These are phyloP conservation scores for Paecilomyces variotii DNA, from an alignment of 2,329 filamentous ascomycete species.

Conservation along the genomic window DNA sequence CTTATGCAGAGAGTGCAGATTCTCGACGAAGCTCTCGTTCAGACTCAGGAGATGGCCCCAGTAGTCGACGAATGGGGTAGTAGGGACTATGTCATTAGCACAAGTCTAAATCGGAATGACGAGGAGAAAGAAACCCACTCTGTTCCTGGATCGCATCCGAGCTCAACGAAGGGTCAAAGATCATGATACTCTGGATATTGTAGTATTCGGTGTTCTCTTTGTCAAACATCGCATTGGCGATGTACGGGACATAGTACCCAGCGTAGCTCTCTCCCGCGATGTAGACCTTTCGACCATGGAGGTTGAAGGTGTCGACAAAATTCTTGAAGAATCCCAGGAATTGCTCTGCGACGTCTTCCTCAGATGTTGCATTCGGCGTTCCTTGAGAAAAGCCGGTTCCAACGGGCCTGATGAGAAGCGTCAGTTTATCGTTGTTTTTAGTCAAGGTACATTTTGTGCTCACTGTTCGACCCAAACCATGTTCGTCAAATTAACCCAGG, in stretches of 20 bases:
- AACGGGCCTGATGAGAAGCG: slow-evolving; percentile 32
- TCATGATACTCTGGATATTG: slow-evolving; percentile 51
- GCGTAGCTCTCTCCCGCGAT: slow-evolving; percentile 68
- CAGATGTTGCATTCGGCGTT: slow-evolving; percentile 54
- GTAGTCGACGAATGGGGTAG: slow-evolving; percentile 35
- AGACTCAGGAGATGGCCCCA: slow-evolving; percentile 39
- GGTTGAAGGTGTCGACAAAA: slow-evolving; percentile 61
- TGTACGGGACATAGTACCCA: slow-evolving; percentile 64
- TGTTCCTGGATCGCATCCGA: not conserved
- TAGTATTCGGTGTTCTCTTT: slow-evolving; percentile 60
- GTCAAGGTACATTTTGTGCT: slow-evolving; percentile 3
- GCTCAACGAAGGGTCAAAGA: slow-evolving; percentile 1
- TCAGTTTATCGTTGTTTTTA: not conserved
- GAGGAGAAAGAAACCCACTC: slow-evolving; percentile 4
- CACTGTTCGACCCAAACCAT: slow-evolving; percentile 67
- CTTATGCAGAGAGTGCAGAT: slow-evolving; percentile 34
- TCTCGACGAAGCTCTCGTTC: slow-evolving; percentile 34
- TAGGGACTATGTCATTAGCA: slow-evolving; percentile 25
- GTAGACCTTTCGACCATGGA: slow-evolving; percentile 63
- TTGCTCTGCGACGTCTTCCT: slow-evolving; percentile 61
- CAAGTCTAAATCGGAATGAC: slow-evolving; percentile 3
- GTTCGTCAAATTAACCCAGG: slow-evolving; percentile 70
- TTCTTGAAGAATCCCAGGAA: slow-evolving; percentile 76
- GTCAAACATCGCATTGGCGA: slow-evolving; percentile 66
- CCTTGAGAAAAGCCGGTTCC: slow-evolving; percentile 63